phyloP scores from a whole-genome alignment of 2,329 filamentous ascomycete species.

The Verticillium alfalfae region DNA sequence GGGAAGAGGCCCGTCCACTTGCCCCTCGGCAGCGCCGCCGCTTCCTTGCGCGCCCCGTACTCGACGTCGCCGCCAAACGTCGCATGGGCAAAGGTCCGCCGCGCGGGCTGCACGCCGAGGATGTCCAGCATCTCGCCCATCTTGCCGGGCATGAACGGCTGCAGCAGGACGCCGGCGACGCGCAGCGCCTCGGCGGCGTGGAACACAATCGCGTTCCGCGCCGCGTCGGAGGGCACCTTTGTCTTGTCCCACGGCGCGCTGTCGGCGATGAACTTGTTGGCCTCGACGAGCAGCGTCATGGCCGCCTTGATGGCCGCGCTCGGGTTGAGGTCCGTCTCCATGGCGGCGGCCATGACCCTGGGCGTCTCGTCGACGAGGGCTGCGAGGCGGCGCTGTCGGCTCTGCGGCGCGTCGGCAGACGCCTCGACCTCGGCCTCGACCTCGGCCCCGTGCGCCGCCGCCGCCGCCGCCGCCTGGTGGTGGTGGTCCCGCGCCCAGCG shows the following conservation, averaged over 20 bases:
- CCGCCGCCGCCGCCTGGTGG: no score
- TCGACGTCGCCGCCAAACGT: slow-evolving; percentile 56
- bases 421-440: neutral
- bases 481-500: slow-evolving; percentile 4
- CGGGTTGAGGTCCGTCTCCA: slow-evolving; percentile 58
- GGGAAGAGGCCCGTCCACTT: slow-evolving; percentile 46
- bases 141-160: slow-evolving; percentile 86
- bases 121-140: slow-evolving; percentile 67
- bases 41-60: slow-evolving; percentile 53
- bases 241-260: slow-evolving; percentile 63
- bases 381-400: slow-evolving; percentile 16
- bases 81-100: slow-evolving; percentile 60
- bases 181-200: slow-evolving; percentile 70
- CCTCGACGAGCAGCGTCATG: slow-evolving; percentile 54
- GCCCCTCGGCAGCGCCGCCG: slow-evolving; percentile 22
- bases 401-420: neutral
- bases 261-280: slow-evolving; percentile 47
- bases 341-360: slow-evolving; percentile 38
- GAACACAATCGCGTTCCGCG: slow-evolving; percentile 57
- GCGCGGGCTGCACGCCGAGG: slow-evolving; percentile 62
- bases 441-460: no score
- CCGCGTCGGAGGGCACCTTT: slow-evolving; percentile 26
- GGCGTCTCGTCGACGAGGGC: slow-evolving; percentile 13
- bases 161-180: slow-evolving; percentile 75
- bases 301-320: slow-evolving; percentile 60